A percentile compares a stretch with the other conserved stretches of the same genome.
phyloP scores from a whole-genome alignment of 257 asterid species.

The Gentiana straminea region DNA sequence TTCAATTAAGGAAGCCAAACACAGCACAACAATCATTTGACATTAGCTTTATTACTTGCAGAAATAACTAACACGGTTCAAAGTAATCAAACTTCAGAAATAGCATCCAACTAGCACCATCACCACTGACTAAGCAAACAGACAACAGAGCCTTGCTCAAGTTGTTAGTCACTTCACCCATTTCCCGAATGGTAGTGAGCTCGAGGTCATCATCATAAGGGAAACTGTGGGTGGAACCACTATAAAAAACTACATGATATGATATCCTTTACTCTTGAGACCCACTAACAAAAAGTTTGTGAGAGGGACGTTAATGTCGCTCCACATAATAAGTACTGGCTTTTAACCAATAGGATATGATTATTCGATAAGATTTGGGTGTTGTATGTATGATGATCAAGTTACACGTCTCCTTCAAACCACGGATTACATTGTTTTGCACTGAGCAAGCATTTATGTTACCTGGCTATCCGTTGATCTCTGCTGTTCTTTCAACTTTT shows the following conservation, averaged over 20 bases:
- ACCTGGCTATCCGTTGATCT: conserved; percentile 50
- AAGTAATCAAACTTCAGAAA: background rate
- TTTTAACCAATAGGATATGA: background rate
- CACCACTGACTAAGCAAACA: no score
- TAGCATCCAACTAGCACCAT: background rate
- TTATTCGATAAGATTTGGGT: background rate
- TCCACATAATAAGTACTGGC: no score
- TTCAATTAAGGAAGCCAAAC: background rate
- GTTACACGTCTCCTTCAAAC: background rate
- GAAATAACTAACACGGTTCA: background rate
- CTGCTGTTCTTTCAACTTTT: conserved; percentile 49
- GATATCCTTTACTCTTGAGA: no score
- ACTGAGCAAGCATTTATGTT: conserved; percentile 5
- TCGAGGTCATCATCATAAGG: no score
- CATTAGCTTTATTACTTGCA: background rate
- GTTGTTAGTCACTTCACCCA: no score
- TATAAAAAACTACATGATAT: no score
- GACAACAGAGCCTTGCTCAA: no score
- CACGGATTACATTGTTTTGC: background rate
- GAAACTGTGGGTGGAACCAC: no score
- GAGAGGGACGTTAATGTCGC: no score
- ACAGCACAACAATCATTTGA: background rate
- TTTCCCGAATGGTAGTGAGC: no score
- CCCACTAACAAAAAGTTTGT: no score
- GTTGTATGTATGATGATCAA: background rate